phyloP scores from a whole-genome alignment of 495 filamentous ascomycete species.

The Lophiotrema nucula region DNA sequence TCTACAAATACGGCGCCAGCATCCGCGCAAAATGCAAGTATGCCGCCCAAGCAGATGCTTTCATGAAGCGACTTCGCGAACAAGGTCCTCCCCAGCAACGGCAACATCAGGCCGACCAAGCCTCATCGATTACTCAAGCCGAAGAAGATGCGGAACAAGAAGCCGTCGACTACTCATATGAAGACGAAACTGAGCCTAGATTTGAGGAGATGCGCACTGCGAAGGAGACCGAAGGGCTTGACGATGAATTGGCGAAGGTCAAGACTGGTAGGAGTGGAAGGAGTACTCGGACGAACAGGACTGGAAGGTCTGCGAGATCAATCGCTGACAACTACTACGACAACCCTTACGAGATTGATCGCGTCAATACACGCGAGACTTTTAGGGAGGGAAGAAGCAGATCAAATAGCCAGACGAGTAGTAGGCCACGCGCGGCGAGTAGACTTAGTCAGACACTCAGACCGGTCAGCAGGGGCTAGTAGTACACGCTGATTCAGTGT shows the following conservation, averaged over 20 bases:
- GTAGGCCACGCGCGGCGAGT: too few relatives aligned
- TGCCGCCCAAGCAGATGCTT: constrained; percentile 62
- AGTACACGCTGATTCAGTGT: too few relatives aligned
- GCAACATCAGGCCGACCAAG: background rate
- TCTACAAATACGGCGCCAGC: constrained; percentile 68
- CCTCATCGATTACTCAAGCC: background rate
- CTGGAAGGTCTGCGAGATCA: background rate
- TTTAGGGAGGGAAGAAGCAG: too few relatives aligned
- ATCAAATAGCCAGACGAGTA: too few relatives aligned
- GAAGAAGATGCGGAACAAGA: constrained; percentile 37
- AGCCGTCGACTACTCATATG: constrained; percentile 39
- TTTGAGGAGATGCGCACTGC: constrained; percentile 42
- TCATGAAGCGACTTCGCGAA: constrained; percentile 46
- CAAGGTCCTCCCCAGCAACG: constrained; percentile 10
- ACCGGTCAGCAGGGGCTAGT: too few relatives aligned
- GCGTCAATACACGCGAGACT: constrained; percentile 41
- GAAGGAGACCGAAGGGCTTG: constrained; percentile 2
- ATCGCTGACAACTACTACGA: constrained; percentile 29
- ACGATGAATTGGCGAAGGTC: constrained; percentile 15
- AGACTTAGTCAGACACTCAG: too few relatives aligned
- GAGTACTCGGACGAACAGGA: background rate
- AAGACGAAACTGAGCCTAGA: constrained; percentile 22
- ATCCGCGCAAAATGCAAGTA: constrained; percentile 75
- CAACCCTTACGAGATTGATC: constrained; percentile 44
- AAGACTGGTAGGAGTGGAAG: constrained; percentile 12